A percentile compares a stretch with the other conserved stretches of the same genome.
Conservation (phyloP, 192 early-diverging fungal species). For the Endogone sp. region DNA sequence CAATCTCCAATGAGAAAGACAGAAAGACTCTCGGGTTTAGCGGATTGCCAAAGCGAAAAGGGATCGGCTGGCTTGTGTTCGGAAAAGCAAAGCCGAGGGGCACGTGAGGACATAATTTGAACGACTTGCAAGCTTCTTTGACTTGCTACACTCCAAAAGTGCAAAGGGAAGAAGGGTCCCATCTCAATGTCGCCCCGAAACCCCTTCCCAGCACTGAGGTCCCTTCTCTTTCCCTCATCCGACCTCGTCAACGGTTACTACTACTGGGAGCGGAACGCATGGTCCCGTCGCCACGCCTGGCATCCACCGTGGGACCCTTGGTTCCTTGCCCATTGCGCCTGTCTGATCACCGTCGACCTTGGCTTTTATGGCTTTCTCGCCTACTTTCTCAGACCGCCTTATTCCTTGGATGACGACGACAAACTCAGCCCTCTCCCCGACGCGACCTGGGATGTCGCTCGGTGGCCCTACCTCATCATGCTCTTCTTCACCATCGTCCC, state of each 20-base stretch:
- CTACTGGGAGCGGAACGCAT: slow-evolving; percentile 24
- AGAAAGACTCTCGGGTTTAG: no score
- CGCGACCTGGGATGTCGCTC: slow-evolving; percentile 4
- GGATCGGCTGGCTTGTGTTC: no score
- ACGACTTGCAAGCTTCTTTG: no score
- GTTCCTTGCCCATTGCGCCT: slow-evolving; percentile 17
- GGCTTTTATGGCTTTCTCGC: slow-evolving; percentile 16
- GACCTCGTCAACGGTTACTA: background rate
- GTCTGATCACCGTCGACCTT: slow-evolving; percentile 15
- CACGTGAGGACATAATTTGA: no score
- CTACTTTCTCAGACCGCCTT: slow-evolving; percentile 14
- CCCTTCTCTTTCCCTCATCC: background rate
- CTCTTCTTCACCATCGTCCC: slow-evolving; percentile 14
- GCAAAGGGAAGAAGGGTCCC: no score
- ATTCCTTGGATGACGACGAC: slow-evolving; percentile 2
- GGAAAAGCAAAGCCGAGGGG: no score
- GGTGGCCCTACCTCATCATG: slow-evolving; percentile 30
- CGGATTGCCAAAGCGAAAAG: no score
- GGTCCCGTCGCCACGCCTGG: slow-evolving; percentile 24
- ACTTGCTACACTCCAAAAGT: no score
- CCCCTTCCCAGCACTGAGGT: background rate
- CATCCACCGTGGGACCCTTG: slow-evolving; percentile 18
- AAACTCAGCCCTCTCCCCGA: background rate
- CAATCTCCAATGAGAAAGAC: no score
- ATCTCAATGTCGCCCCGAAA: background rate